Base-by-base conservation (phyloP, 1,284 basidiomycete species). In the Apiotrichum sp. region DNA sequence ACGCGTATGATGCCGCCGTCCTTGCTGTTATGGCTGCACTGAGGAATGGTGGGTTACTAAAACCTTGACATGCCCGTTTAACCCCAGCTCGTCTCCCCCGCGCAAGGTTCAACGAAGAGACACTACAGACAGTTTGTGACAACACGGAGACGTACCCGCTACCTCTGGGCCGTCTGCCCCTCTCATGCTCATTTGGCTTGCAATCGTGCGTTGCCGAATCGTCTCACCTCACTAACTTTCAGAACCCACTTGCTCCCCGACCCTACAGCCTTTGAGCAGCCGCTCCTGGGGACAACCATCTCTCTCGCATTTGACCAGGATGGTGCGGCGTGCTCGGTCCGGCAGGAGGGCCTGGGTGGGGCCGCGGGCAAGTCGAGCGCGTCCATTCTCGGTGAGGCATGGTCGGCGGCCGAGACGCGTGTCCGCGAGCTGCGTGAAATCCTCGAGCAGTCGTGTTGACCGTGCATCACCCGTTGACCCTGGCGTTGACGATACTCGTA, bases 241-340 rank as follows among this genome's bases (percentile, higher is more conserved):
- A 73, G 71, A 32, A 82, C 82, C 39, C 80, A 85, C 46, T 73
- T 93, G 11, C 78, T 97, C 2, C 80, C 86, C 0, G 93, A 97
- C 73, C 88, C 90, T 1, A 87, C 88, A 0, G 81, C 90, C 0
- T 96, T 96, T 72, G 93, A 98, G 75, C 86, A 92, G 63, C 88
- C 89, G 0, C 79, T 95, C 14, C 80, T 91, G 31, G 84, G 87
- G 29, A 85, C 87, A 0, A 81, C 81, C 0, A 68, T 92, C 46
- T 85, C 83, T 1, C 75, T 92, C 41, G 78, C 86, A 0, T 61
- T 89, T 2, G 84, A 86, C 62, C 80, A 82, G 51, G 62, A 72
- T 1, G 79, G 79, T 3, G 72, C 79, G 2, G 75, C 88, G 1
- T 71, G 84, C 13, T 29, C 69, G 13, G 59, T 76, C 2, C 50